Base-by-base conservation (phyloP, 75 land plant species). In the Sequoiadendron giganteum region DNA sequence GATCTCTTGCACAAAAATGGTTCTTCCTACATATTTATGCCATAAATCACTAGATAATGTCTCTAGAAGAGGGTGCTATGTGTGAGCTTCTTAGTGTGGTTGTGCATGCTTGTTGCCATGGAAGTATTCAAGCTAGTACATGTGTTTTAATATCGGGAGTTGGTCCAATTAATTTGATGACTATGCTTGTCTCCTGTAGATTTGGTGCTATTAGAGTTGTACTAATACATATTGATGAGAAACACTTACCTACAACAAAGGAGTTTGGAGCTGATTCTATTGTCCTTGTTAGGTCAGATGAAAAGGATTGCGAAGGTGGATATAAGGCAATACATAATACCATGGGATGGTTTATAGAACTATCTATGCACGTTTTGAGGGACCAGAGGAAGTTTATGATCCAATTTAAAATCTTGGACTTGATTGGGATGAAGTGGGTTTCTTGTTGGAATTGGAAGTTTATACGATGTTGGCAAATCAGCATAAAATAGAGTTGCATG, bases 301-400 rank as follows among this genome's bases (percentile, higher is more conserved):
- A 88, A 25, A 54, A 95, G 96, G 97, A 95, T 75, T 4, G 21
- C 9, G 25, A 28, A n/a, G 5, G 52, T 47, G 2, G 28, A 32
- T 30, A 10, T 18, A 9, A 8, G 43, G 5, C 5, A 45, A 45
- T 45, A 45, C 47, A 45, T 45, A 45, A 45, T 45, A 95, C 88
- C 99, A 98, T 88, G 99, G 99, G 30, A 83, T 61, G 36, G 98
- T 95, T 73, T 91, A 94, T 83, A 95, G 99, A 85, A 98, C 97
- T 25, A 94, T 98, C 56, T 98, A 98, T 85, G 48, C 88, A 3
- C 93, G 95, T 88, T 87, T 96, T 1, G 94, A 92, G n/a, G 99
- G 93, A 88, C 97, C 99, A 30, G 90, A 98, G 76, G 92, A 92
- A 30, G 84, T 96, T 28, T 98, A 98, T 87, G 91, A 90, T 85